A percentile compares a stretch with the other conserved stretches of the same genome.
phyloP scores from a whole-genome alignment of 2,329 filamentous ascomycete genomes.

The Pseudocercospora musae region DNA sequence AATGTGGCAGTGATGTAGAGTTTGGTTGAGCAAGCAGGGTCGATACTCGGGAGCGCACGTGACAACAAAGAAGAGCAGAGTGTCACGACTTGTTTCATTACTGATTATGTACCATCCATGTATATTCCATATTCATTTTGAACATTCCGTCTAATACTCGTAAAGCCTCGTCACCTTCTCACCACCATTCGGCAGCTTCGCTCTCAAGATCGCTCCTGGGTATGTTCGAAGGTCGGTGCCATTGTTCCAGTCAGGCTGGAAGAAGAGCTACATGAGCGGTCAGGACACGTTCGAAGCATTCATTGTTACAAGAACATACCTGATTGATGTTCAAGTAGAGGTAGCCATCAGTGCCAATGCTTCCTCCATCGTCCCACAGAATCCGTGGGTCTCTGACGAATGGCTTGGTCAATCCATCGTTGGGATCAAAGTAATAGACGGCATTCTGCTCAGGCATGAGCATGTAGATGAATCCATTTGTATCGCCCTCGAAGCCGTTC shows the following conservation, averaged over 20 bases:
- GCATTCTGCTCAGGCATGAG: constrained; percentile 48
- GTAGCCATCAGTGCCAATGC: constrained; percentile 44
- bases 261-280: background rate
- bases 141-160: background rate
- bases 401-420: constrained; percentile 36
- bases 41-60: background rate
- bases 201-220: constrained; percentile 47
- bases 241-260: constrained; percentile 48
- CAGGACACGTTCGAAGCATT: background rate
- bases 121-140: background rate
- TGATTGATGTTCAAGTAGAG: constrained; percentile 52
- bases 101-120: background rate
- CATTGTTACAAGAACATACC: constrained; percentile 25
- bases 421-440: constrained; percentile 45
- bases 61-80: background rate
- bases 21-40: constrained; percentile 3
- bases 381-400: constrained; percentile 45
- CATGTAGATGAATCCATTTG: constrained; percentile 46
- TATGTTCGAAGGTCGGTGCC: constrained; percentile 42
- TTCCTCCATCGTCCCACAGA: constrained; percentile 45
- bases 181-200: constrained; percentile 42
- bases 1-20: background rate
- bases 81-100: background rate
- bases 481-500: constrained; percentile 47
- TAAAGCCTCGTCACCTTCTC: constrained; percentile 38